Percentiles rank a stretch among this genome's conserved stretches.
Evolutionary conservation across 1,139 yeast genomes (phyloP).

Genomic region (Blastobotrys aristatus): DNA sequence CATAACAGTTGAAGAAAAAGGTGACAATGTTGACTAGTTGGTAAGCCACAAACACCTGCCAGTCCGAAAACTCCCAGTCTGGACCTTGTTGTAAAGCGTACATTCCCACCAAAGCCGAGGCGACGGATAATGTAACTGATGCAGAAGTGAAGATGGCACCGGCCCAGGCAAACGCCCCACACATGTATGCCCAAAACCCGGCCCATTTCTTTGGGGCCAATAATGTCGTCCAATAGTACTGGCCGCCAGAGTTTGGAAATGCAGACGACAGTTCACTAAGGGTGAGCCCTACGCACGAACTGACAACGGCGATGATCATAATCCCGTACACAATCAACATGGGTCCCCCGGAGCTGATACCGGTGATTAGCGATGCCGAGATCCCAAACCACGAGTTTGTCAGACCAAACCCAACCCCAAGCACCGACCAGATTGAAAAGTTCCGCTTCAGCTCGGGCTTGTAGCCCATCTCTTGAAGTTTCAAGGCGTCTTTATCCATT

Average conservation of each 20-base stretch:
- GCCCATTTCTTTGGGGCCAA: conserved; percentile 48
- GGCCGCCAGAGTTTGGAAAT: conserved; percentile 57
- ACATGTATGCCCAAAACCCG: conserved; percentile 46
- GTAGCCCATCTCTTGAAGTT: conserved; percentile 35
- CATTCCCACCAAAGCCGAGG: conserved; percentile 22
- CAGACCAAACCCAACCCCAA: conserved; percentile 37
- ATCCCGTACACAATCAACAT: conserved; percentile 64
- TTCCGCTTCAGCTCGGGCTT: conserved; percentile 37
- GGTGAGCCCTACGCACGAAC: conserved; percentile 44
- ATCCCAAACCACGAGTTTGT: conserved; percentile 39
- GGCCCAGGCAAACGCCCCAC: conserved; percentile 51
- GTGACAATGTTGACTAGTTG: conserved; percentile 32
- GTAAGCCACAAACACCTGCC: conserved; percentile 51
- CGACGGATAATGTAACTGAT: conserved; percentile 26
- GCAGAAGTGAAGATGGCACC: conserved; percentile 28
- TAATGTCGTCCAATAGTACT: conserved; percentile 55
- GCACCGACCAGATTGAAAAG: conserved; percentile 35
- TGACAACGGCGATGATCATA: conserved; percentile 52
- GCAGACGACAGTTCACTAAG: conserved; percentile 50
- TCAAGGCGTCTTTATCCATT: conserved; percentile 19
- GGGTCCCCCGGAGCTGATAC: conserved; percentile 36
- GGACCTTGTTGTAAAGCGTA: conserved; percentile 19
- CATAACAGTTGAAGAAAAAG: conserved; percentile 37
- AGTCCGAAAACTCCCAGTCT: conserved; percentile 34
- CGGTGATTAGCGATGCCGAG: conserved; percentile 30